phyloP scores from a whole-genome alignment of 495 filamentous ascomycete species.

The Penicillium paradoxum region DNA sequence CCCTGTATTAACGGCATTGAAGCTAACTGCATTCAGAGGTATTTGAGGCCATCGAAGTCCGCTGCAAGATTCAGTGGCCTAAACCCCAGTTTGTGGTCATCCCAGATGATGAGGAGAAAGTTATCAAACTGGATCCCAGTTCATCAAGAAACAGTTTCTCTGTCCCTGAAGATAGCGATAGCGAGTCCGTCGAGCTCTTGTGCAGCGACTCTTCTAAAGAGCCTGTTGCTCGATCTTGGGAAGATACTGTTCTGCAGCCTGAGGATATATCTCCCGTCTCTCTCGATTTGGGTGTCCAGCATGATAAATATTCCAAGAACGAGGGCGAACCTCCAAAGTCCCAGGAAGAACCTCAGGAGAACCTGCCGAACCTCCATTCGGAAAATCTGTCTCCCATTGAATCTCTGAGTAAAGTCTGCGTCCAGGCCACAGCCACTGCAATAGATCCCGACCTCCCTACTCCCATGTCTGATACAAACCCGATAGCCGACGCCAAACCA shows the following conservation, averaged over 20 bases:
- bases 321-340: not conserved
- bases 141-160: conserved; percentile 37
- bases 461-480: not conserved
- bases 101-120: not conserved
- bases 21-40: conserved; percentile 26
- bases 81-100: conserved; percentile 3
- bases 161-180: conserved; percentile 34
- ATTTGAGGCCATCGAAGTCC: conserved; percentile 36
- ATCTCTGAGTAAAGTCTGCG: not conserved
- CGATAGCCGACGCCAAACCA: not conserved
- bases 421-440: not conserved
- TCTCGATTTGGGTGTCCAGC: not conserved
- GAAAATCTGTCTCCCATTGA: not conserved
- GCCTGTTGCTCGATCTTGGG: not conserved
- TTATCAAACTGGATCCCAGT: conserved; percentile 1
- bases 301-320: not conserved
- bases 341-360: not conserved
- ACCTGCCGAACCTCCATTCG: no score
- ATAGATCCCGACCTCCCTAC: not conserved
- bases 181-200: not conserved
- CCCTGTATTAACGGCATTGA: no score
- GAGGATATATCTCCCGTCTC: not conserved
- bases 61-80: conserved; percentile 31
- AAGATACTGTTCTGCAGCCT: not conserved
- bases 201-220: not conserved